Evolutionary conservation across 2,329 filamentous ascomycete genomes (phyloP).

Genomic region (Coniella lustricola): DNA sequence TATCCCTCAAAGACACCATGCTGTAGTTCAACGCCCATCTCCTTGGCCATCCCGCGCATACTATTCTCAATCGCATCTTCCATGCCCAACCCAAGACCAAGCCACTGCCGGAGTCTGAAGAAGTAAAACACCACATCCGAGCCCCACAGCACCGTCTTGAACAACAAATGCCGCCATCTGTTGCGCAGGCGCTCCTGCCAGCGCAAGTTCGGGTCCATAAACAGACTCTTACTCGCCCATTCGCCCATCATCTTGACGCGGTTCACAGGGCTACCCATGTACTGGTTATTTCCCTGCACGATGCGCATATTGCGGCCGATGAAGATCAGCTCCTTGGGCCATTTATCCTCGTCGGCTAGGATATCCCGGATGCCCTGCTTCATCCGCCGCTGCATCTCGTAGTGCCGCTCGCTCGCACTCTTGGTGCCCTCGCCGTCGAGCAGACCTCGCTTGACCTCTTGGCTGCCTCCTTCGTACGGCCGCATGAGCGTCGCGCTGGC

Average conservation of each 20-base stretch:
- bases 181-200: slow-evolving; percentile 58
- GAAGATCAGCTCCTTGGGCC: slow-evolving; percentile 86
- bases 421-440: slow-evolving; percentile 40
- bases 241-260: slow-evolving; percentile 87
- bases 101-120: slow-evolving; percentile 66
- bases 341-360: slow-evolving; percentile 77
- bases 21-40: slow-evolving; percentile 86
- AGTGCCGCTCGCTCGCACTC: slow-evolving; percentile 65
- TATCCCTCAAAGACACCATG: slow-evolving; percentile 78
- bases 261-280: slow-evolving; percentile 82
- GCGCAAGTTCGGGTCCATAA: slow-evolving; percentile 61
- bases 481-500: slow-evolving; percentile 83
- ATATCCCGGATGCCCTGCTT: slow-evolving; percentile 62
- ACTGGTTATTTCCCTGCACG: slow-evolving; percentile 89
- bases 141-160: slow-evolving; percentile 66
- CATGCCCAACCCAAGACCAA: slow-evolving; percentile 77
- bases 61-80: slow-evolving; percentile 87
- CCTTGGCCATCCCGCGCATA: slow-evolving; percentile 82
- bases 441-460: slow-evolving; percentile 56
- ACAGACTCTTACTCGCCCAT: slow-evolving; percentile 82
- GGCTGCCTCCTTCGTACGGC: slow-evolving; percentile 82
- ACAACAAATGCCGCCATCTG: slow-evolving; percentile 72
- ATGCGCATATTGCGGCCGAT: slow-evolving; percentile 89
- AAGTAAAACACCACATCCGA: slow-evolving; percentile 81
- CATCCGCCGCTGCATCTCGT: slow-evolving; percentile 82